These are phyloP conservation scores for Trichoderma cornu-damae DNA, from an alignment of 2,329 filamentous ascomycete species.

Conservation along the genomic window DNA sequence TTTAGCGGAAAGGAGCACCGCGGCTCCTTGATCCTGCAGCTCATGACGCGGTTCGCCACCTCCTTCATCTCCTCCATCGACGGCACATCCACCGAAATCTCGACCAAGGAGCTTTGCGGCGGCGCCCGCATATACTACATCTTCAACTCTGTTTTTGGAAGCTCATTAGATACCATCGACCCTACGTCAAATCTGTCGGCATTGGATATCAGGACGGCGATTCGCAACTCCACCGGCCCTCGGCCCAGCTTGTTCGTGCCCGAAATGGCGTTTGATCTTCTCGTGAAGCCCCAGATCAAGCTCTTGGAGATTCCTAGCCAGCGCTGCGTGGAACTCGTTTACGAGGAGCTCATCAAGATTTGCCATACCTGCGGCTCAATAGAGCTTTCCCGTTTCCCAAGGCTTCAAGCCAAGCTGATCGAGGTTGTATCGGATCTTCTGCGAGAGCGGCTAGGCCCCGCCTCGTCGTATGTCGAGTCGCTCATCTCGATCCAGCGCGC, in stretches of 20 bases:
- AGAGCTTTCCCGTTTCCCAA: constrained; percentile 84
- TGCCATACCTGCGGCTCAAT: constrained; percentile 97
- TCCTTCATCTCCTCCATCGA: constrained; percentile 99
- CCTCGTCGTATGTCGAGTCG: constrained; percentile 88
- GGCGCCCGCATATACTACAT: constrained; percentile 97
- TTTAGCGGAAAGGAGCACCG: constrained; percentile 97
- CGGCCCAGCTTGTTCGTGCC: constrained; percentile 94
- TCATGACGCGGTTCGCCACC: constrained; percentile 97
- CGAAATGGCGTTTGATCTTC: constrained; percentile 92
- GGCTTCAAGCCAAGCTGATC: constrained; percentile 92
- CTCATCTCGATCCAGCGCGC: constrained; percentile 95
- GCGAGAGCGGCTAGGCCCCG: constrained; percentile 83
- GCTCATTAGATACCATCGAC: constrained; percentile 91
- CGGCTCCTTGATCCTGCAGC: constrained; percentile 87
- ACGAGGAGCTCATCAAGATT: constrained; percentile 98
- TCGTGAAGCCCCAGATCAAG: constrained; percentile 98
- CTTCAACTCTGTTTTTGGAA: constrained; percentile 98
- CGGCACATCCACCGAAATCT: constrained; percentile 96
- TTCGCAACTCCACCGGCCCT: constrained; percentile 94
- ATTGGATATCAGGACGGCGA: constrained; percentile 91
- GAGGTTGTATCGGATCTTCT: constrained; percentile 96
- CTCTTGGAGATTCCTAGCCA: constrained; percentile 91
- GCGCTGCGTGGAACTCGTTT: constrained; percentile 94
- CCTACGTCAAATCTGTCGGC: constrained; percentile 93
- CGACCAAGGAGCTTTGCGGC: constrained; percentile 93